Conservation (phyloP, 2,329 filamentous ascomycete genomes). For the Sporothrix schenckii region DNA sequence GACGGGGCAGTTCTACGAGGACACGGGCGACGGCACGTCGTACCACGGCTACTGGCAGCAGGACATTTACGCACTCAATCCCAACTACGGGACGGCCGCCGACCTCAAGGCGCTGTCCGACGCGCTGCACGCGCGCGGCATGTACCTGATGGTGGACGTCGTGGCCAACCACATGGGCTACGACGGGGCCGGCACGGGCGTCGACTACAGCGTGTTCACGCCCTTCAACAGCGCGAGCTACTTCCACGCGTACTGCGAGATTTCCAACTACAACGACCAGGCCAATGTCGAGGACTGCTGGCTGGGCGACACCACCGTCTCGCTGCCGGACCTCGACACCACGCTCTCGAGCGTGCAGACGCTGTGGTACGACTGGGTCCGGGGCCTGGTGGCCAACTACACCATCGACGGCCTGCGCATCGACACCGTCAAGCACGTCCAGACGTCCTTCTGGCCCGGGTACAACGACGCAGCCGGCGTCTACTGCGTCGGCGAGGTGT, state of each 20-base stretch:
- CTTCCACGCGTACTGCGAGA: constrained; percentile 63
- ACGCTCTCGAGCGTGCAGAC: constrained; percentile 43
- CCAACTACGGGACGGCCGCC: constrained; percentile 59
- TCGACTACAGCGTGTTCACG: constrained; percentile 46
- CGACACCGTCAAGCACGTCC: constrained; percentile 65
- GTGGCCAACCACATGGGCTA: constrained; percentile 59
- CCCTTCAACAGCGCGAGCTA: constrained; percentile 57
- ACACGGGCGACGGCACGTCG: constrained; percentile 38
- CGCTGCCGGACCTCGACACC: constrained; percentile 65
- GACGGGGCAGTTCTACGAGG: constrained; percentile 48
- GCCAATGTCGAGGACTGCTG: constrained; percentile 54
- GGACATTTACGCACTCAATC: constrained; percentile 52
- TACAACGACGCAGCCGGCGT: constrained; percentile 60
- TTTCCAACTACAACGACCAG: constrained; percentile 55
- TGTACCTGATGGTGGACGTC: constrained; percentile 54
- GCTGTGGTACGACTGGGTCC: constrained; percentile 63
- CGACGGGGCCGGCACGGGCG: constrained; percentile 43
- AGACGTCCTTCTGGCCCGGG: constrained; percentile 59
- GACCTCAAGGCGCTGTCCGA: constrained; percentile 61
- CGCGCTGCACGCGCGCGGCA: constrained; percentile 44
- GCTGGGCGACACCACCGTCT: constrained; percentile 56
- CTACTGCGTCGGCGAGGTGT: constrained; percentile 64
- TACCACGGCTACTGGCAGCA: constrained; percentile 62
- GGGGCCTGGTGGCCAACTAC: constrained; percentile 60
- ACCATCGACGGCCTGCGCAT: constrained; percentile 60